Conservation (phyloP, 2,329 filamentous ascomycete species). For the Ampelomyces quisqualis region DNA sequence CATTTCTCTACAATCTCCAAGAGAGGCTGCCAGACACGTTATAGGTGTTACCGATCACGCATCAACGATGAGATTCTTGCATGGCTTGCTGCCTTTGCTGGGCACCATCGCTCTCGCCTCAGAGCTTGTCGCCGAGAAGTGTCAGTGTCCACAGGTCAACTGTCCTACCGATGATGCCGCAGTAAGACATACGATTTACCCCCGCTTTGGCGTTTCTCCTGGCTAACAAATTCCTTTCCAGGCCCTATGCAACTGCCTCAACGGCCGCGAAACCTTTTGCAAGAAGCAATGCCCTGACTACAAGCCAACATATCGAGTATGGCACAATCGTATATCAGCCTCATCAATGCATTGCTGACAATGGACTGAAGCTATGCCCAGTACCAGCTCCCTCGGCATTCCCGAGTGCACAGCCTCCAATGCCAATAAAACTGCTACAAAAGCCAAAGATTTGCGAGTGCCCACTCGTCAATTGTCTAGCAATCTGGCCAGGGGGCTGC, state of each 20-base stretch:
- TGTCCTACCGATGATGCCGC: slow-evolving; percentile 22
- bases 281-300: slow-evolving; percentile 27
- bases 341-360: not conserved
- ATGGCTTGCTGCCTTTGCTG: slow-evolving; percentile 21
- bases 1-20: too few species aligned
- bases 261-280: slow-evolving; percentile 27
- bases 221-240: slow-evolving; percentile 1
- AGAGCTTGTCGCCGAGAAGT: slow-evolving; percentile 11
- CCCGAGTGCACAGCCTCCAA: too few species aligned
- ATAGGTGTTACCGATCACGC: too few species aligned
- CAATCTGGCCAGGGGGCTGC: slow-evolving; percentile 31
- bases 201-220: not conserved
- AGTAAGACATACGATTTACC: slow-evolving; percentile 11
- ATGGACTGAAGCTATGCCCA: slow-evolving; percentile 15
- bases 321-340: not conserved
- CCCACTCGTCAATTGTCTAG: slow-evolving; percentile 16
- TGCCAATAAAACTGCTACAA: slow-evolving; percentile 3
- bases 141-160: slow-evolving; percentile 32
- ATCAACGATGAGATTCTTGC: slow-evolving; percentile 23
- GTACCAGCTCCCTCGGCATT: too few species aligned
- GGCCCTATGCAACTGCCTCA: slow-evolving; percentile 33
- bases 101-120: slow-evolving; percentile 18
- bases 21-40: too few species aligned
- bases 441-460: slow-evolving; percentile 17
- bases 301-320: slow-evolving; percentile 18